These are phyloP conservation scores for Pichia kudriavzevii DNA, from an alignment of 1,139 yeast genomes.

Conservation along the genomic window DNA sequence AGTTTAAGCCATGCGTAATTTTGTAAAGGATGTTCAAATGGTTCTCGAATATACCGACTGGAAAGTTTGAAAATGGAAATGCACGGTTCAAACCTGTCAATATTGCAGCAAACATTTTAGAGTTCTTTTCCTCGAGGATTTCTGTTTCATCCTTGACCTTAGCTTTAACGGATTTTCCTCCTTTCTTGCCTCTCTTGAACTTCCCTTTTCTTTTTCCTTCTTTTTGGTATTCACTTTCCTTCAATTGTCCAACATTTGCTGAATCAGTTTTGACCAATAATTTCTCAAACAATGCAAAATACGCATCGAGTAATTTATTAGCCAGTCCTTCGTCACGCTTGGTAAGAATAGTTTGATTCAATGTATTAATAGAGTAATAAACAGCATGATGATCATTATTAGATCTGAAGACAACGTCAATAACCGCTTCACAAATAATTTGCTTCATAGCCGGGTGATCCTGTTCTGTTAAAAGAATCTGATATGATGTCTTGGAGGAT, in stretches of 20 bases:
- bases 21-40: slow-evolving; percentile 81
- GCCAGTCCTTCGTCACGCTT: slow-evolving; percentile 72
- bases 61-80: slow-evolving; percentile 81
- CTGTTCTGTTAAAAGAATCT: slow-evolving; percentile 72
- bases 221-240: slow-evolving; percentile 30
- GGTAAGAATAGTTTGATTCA: slow-evolving; percentile 87
- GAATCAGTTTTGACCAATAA: slow-evolving; percentile 63
- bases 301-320: slow-evolving; percentile 72
- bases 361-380: slow-evolving; percentile 79
- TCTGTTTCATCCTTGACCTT: slow-evolving; percentile 62
- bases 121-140: slow-evolving; percentile 72
- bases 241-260: slow-evolving; percentile 34
- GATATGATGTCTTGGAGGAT: slow-evolving; percentile 80
- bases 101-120: slow-evolving; percentile 82
- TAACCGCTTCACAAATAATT: slow-evolving; percentile 68
- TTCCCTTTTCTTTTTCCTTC: slow-evolving; percentile 44
- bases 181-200: slow-evolving; percentile 57
- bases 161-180: slow-evolving; percentile 75
- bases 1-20: slow-evolving; percentile 90
- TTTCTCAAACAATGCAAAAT: slow-evolving; percentile 81
- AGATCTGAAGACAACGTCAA: slow-evolving; percentile 72
- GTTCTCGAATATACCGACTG: slow-evolving; percentile 60
- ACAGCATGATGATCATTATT: slow-evolving; percentile 79
- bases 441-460: slow-evolving; percentile 95
- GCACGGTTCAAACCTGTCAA: slow-evolving; percentile 95